These are phyloP conservation scores for Phytophthora sojae DNA, from an alignment of 352 stramenopile genomes.

Conservation along the genomic window DNA sequence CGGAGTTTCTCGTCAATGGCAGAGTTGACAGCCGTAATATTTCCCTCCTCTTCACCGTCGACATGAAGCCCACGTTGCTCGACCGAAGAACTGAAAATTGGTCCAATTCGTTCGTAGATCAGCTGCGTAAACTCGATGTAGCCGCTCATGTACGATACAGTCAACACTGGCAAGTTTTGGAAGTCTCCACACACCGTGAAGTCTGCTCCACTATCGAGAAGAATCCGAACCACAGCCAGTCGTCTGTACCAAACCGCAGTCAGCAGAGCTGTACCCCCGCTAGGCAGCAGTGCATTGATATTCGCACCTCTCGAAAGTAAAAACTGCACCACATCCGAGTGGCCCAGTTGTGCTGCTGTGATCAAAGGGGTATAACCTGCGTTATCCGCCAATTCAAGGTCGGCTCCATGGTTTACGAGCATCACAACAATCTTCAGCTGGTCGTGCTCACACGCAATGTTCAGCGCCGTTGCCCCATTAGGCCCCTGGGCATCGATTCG, in stretches of 20 bases:
- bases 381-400: neutral
- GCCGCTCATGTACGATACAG: neutral
- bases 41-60: neutral
- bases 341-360: neutral
- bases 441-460: neutral
- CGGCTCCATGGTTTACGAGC: neutral
- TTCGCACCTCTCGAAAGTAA: neutral
- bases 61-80: neutral
- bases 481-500: neutral
- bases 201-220: neutral
- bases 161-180: neutral
- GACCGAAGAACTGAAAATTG: neutral
- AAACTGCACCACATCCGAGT: neutral
- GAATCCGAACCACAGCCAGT: neutral
- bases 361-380: neutral
- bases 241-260: neutral
- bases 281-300: neutral
- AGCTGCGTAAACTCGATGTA: slow-evolving; percentile 1
- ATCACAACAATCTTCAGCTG: neutral
- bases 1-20: neutral
- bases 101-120: neutral
- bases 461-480: neutral
- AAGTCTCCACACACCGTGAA: neutral
- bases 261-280: neutral
- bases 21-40: neutral